A percentile compares a stretch with the other conserved stretches of the same genome.
Evolutionary conservation across 306 rosid genomes (phyloP).

Genomic region (Rosa rugosa): DNA sequence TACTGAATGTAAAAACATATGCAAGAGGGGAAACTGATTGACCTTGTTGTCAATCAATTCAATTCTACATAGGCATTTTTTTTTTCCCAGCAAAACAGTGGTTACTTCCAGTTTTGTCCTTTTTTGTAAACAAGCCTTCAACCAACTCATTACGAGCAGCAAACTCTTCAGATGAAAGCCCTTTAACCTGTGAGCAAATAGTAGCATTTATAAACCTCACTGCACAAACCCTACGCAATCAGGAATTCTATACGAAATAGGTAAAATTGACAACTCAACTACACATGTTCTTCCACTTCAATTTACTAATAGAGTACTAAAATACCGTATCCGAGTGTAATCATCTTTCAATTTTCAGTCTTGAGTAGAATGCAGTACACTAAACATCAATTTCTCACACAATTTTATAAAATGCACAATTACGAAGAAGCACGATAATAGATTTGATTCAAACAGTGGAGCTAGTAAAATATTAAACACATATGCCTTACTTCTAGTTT

Average conservation of each 20-base stretch:
- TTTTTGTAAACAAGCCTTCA: neutral
- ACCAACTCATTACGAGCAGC: constrained; percentile 64
- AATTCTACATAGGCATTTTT: neutral
- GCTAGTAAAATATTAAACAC: neutral
- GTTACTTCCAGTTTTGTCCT: neutral
- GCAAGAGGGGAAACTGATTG: neutral
- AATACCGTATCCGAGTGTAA: neutral
- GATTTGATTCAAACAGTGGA: neutral
- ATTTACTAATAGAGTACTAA: neutral
- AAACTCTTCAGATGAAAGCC: constrained; percentile 87
- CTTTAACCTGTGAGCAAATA: constrained; percentile 60
- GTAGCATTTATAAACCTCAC: constrained; percentile 1
- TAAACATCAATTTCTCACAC: neutral
- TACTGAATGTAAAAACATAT: neutral
- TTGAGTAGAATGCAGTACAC: neutral
- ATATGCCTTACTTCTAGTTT: neutral
- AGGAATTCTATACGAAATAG: neutral
- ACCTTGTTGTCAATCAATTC: constrained; percentile 1
- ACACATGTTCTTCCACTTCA: constrained; percentile 6
- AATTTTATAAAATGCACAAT: neutral
- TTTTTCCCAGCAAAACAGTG: neutral
- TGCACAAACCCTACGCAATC: neutral
- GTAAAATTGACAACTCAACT: neutral
- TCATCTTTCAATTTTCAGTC: neutral
- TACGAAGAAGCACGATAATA: neutral